Conservation (phyloP, 495 filamentous ascomycete genomes). For the Xylaria cubensis region DNA sequence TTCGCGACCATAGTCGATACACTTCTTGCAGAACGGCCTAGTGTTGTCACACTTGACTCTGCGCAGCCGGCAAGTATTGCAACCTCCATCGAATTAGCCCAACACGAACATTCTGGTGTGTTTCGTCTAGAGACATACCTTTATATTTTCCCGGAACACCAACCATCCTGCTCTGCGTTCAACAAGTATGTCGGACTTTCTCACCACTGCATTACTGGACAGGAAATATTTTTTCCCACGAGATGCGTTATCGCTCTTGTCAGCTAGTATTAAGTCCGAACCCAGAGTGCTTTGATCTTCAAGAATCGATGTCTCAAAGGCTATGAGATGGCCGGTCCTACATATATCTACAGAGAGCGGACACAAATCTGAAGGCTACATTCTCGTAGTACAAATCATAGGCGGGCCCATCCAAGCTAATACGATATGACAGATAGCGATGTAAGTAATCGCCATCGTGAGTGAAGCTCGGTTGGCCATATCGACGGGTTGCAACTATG, state of each 20-base stretch:
- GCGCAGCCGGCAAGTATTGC: slow-evolving; percentile 52
- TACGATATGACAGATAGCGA: slow-evolving; percentile 18
- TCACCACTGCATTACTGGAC: slow-evolving; percentile 7
- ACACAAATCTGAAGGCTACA: neutral
- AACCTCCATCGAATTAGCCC: slow-evolving; percentile 32
- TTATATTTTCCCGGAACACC: slow-evolving; percentile 57
- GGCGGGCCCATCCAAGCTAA: slow-evolving; percentile 11
- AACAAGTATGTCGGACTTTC: neutral
- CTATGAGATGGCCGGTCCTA: slow-evolving; percentile 5
- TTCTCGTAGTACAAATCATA: slow-evolving; percentile 10
- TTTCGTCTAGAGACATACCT: slow-evolving; percentile 28
- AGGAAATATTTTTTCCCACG: neutral
- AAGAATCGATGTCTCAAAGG: neutral
- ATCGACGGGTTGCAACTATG: slow-evolving; percentile 16
- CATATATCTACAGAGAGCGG: slow-evolving; percentile 2
- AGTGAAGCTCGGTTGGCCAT: slow-evolving; percentile 21
- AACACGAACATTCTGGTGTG: neutral
- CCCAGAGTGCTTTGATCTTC: slow-evolving; percentile 5
- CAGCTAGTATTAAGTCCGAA: neutral
- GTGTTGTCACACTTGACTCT: slow-evolving; percentile 65
- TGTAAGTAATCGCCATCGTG: neutral
- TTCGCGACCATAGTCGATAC: slow-evolving; percentile 66
- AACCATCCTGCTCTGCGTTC: slow-evolving; percentile 43
- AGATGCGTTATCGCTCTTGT: neutral
- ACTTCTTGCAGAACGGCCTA: slow-evolving; percentile 67